Base-by-base conservation (phyloP, 805 yeast genomes). In the Ogataea degrootiae region DNA sequence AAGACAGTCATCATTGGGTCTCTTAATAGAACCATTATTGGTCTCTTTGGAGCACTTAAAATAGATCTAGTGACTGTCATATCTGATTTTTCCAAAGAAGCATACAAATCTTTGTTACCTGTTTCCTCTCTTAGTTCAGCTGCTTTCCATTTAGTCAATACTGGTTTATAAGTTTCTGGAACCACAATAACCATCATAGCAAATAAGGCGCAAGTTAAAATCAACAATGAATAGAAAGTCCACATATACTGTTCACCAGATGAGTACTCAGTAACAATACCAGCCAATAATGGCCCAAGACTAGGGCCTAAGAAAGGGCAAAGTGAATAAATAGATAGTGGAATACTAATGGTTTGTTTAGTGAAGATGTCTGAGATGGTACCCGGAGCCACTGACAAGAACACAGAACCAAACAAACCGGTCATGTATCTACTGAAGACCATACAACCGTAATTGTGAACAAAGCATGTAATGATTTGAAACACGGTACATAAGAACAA, bases 321-420 rank as follows among this genome's bases (percentile, higher is more conserved):
- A 16, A 83, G 68, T 0, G 87, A 74, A 57, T 77, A 85, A 5
- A 83, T 65, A 3, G 87, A 78, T 78, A 87, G 76, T 2, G 94
- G 90, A 9, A 74, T 66, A 33, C 87, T 87, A 46, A 89, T 78
- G 38, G 80, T 75, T 45, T 72, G 65, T 48, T 80, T 80, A 17
- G 69, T 69, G 70, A 81, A 87, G 47, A 86, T 71, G 63, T 87
- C 96, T 11, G 88, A 81, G 40, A 87, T 69, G 1, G 86, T 75
- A 19, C 94, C 95, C 34, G 91, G 90, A 9, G 89, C 88, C 33
- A 85, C 83, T 51, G 84, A 79, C 54, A 87, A 69, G 37, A 89
- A 85, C 2, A 87, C 83, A 43, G 88, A 82, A 4, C 90, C 90
- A 55, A 83, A 83, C 40, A 85, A 73, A 0, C 94, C 94, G 12